Evolutionary conservation across 139 green algal species (phyloP), one percentile per base, ranked within the genome.

Genomic region (Haematococcus lacustris): DNA sequence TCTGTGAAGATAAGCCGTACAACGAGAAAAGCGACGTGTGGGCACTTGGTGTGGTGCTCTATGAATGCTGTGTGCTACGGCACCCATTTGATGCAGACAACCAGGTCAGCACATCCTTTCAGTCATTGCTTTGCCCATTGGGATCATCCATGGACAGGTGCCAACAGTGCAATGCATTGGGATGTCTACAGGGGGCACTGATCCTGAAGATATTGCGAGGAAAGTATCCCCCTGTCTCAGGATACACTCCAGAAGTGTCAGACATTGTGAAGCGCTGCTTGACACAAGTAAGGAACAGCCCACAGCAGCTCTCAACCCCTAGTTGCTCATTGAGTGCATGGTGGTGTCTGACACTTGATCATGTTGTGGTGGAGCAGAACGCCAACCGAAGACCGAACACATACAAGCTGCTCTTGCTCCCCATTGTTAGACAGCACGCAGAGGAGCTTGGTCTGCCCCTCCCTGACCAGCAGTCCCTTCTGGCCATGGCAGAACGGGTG

Each of bases 1-100:
- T 91, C 28, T 91, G 86, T 80, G 86, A 91, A 66, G 87, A 87
- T 68, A 88, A 86, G 73, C 87, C 83, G 0, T 90, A 90, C 78
- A 88, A 91, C 57, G 77, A 85, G 65, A 91, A 91, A 68, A 82
- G 66, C 17, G 86, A 91, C 39, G 82, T 89, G 30, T 91, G 86
- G 86, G 86, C 86, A 26, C 69, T 88, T 17, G 86, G 86, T 2
- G 81, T 91, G 30, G 80, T 89, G 32, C 66, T 91, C 67, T 91
- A 91, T 32, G 84, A 91, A 70, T 86, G 83, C 79, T 91, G 86
- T 63, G 86, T 80, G 13, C 76, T 85, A 51, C 74, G 71, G 41
- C 85, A 91, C 65, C 86, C 86, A 25, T 91, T 91, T 80, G 84
- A 89, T 57, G 86, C 82, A 40, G 82, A 91, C 68, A 88, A 86